phyloP scores from a whole-genome alignment of 257 asterid genomes.

The Nicotiana sylvestris region DNA sequence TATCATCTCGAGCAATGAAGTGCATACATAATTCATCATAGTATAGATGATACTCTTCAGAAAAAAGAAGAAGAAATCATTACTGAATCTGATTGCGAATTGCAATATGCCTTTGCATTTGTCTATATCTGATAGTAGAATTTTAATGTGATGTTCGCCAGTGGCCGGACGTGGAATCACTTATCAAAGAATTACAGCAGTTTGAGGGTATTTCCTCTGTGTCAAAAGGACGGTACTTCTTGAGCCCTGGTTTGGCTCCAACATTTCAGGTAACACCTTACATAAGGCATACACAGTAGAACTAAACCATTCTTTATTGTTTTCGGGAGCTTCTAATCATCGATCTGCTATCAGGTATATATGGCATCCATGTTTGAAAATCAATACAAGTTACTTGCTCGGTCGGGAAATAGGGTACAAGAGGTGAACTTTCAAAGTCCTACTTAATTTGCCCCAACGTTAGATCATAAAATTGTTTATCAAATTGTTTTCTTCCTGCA shows the following conservation, averaged over 20 bases:
- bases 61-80: neutral
- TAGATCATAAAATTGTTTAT: neutral
- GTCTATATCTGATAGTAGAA: neutral
- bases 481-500: too few species aligned
- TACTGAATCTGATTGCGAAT: neutral
- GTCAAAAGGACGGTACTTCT: slow-evolving; percentile 71
- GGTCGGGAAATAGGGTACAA: slow-evolving; percentile 84
- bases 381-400: slow-evolving; percentile 93
- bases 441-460: neutral
- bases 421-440: slow-evolving; percentile 44
- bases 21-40: neutral
- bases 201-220: slow-evolving; percentile 75
- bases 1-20: neutral
- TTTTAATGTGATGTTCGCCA: slow-evolving; percentile 20
- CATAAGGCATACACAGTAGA: neutral
- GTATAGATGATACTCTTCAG: neutral
- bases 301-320: neutral
- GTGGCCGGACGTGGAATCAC: slow-evolving; percentile 90
- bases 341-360: slow-evolving; percentile 50
- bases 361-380: slow-evolving; percentile 80
- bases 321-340: neutral
- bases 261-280: slow-evolving; percentile 69
- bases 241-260: slow-evolving; percentile 97
- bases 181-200: slow-evolving; percentile 60
- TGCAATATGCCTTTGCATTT: neutral